These are phyloP conservation scores for Ceratocystis colombiana DNA, from an alignment of 2,329 filamentous ascomycete species.

Conservation along the genomic window DNA sequence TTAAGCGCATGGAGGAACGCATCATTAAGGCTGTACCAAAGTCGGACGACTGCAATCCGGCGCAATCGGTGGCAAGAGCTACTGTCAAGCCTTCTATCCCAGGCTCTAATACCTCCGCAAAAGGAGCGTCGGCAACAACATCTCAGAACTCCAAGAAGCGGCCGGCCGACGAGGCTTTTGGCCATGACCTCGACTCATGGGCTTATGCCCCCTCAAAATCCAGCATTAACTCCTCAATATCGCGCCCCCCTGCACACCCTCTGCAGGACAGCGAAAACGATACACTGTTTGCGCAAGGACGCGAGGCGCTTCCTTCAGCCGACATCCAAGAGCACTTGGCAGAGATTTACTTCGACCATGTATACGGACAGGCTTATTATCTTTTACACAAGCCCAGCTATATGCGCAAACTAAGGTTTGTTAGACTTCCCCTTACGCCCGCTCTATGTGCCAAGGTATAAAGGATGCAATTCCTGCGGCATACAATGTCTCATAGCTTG, in stretches of 20 bases:
- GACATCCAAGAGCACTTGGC: constrained; percentile 89
- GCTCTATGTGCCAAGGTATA: neutral
- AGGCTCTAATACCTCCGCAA: constrained; percentile 31
- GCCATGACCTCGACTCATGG: constrained; percentile 71
- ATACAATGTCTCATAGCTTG: neutral
- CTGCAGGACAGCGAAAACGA: constrained; percentile 59
- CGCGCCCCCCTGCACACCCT: neutral
- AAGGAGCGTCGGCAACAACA: constrained; percentile 34
- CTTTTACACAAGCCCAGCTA: constrained; percentile 94
- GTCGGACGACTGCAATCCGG: constrained; percentile 51
- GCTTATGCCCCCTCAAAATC: constrained; percentile 49
- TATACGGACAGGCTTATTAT: constrained; percentile 92
- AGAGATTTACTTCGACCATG: constrained; percentile 88
- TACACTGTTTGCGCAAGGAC: constrained; percentile 69
- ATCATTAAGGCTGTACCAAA: constrained; percentile 94
- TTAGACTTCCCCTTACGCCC: constrained; percentile 25
- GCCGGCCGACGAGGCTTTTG: constrained; percentile 77
- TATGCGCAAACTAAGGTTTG: constrained; percentile 71
- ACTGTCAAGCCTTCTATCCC: constrained; percentile 71
- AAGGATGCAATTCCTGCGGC: neutral
- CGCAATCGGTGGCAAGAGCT: constrained; percentile 56
- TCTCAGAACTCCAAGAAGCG: constrained; percentile 60
- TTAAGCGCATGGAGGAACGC: constrained; percentile 95
- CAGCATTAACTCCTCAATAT: constrained; percentile 33
- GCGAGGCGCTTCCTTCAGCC: constrained; percentile 68